Evolutionary conservation across 164 flowering plant species (phyloP).

Genomic region (Sextonia rubra): DNA sequence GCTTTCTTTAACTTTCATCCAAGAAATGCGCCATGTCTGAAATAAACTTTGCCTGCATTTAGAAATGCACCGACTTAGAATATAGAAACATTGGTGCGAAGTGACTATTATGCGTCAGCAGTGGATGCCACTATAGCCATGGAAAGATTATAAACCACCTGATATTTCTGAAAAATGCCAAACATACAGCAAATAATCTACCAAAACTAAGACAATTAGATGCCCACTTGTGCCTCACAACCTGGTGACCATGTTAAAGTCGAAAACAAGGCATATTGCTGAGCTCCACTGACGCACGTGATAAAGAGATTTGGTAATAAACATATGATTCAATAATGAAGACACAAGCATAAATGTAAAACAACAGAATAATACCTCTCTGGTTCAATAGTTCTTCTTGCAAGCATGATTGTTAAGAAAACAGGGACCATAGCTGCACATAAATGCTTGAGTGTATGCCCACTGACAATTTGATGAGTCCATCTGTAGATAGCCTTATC

Average conservation of each 20-base stretch:
- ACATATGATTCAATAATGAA: not conserved
- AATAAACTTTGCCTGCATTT: conserved; percentile 64
- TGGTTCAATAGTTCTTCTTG: conserved; percentile 60
- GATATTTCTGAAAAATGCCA: no score
- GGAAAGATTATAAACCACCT: no score
- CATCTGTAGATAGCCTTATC: conserved; percentile 69
- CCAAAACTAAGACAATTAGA: no score
- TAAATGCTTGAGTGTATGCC: conserved; percentile 93
- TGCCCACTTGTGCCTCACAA: no score
- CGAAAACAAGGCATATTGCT: no score
- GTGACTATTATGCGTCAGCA: no score
- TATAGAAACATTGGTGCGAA: no score
- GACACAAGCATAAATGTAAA: not conserved
- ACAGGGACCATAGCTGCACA: conserved; percentile 97
- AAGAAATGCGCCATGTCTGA: conserved; percentile 58
- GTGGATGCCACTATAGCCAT: not conserved
- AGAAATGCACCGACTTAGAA: not conserved
- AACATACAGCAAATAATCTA: no score
- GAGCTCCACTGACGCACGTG: no score
- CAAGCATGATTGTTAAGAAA: conserved; percentile 89
- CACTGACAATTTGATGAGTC: conserved; percentile 84
- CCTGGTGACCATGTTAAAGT: no score
- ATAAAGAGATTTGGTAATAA: no score
- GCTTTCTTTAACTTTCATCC: conserved; percentile 40
- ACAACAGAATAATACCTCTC: conserved; percentile 43